Evolutionary conservation across 169 alveolate species (phyloP).

Genomic region (Neospora caninum): DNA sequence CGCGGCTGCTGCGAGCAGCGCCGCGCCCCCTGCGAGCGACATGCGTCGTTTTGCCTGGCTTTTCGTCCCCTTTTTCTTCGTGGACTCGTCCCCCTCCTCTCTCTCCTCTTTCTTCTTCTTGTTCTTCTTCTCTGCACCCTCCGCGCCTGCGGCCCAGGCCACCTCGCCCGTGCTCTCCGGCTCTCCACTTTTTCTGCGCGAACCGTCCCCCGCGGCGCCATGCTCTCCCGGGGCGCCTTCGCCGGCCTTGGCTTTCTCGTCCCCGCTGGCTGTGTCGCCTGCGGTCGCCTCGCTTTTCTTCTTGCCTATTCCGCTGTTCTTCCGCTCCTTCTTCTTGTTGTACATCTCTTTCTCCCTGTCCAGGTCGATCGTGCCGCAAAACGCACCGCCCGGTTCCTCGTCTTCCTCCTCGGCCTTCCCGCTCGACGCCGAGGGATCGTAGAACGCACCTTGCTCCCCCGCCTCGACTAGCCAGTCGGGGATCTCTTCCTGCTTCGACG

Average conservation of each 20-base stretch:
- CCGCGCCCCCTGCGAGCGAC: conserved; percentile 30
- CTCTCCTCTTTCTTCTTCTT: not conserved
- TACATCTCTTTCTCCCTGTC: conserved; percentile 50
- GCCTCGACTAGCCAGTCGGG: conserved; percentile 65
- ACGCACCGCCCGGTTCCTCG: not conserved
- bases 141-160: not conserved
- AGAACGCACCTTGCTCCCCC: conserved; percentile 41
- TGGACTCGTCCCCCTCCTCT: not conserved
- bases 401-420: conserved; percentile 7
- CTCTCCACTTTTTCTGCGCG: not conserved
- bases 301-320: not conserved
- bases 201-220: not conserved
- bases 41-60: not conserved
- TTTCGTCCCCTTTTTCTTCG: not conserved
- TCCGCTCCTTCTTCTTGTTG: conserved; percentile 47
- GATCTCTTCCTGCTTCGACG: conserved; percentile 36
- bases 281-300: not conserved
- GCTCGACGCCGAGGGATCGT: conserved; percentile 19
- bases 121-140: not conserved
- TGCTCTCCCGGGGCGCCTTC: not conserved
- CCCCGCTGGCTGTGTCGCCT: not conserved
- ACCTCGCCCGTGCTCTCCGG: not conserved
- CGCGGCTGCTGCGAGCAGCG: not conserved
- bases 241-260: not conserved
- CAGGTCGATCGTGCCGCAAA: conserved; percentile 2